phyloP scores from a whole-genome alignment of 75 land plant genomes.

The Gnetum montanum region DNA sequence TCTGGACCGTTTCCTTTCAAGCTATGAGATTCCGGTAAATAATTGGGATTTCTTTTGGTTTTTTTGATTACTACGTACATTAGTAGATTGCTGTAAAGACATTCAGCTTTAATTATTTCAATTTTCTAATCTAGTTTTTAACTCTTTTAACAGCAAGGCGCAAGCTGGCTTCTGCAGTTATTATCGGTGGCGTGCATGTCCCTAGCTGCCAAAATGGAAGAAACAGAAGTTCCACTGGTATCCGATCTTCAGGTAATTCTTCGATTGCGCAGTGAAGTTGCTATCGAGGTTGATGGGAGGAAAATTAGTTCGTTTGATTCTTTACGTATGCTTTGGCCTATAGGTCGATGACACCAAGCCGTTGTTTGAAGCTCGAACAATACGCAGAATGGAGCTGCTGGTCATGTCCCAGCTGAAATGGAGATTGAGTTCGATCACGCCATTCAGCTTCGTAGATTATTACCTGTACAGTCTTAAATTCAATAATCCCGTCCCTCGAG shows the following conservation, averaged over 20 bases:
- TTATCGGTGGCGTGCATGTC: slow-evolving; percentile 63
- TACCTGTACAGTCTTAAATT: slow-evolving; percentile 23
- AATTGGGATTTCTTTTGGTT: background rate
- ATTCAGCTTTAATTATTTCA: background rate
- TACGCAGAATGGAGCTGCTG: slow-evolving; percentile 68
- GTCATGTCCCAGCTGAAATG: slow-evolving; percentile 47
- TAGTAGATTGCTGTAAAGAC: background rate
- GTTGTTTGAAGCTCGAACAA: slow-evolving; percentile 48
- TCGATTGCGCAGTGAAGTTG: background rate
- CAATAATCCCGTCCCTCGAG: slow-evolving; percentile 7
- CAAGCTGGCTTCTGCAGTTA: slow-evolving; percentile 42
- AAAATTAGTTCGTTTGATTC: no score
- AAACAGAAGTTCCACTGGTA: slow-evolving; percentile 61
- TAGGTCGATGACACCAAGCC: slow-evolving; percentile 19
- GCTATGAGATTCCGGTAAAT: slow-evolving; percentile 62
- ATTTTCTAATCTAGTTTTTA: no score
- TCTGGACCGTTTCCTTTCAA: slow-evolving; percentile 70
- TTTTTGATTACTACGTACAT: no score
- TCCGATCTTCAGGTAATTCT: slow-evolving; percentile 53
- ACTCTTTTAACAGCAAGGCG: slow-evolving; percentile 17
- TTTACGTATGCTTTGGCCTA: no score
- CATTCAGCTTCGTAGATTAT: slow-evolving; percentile 43
- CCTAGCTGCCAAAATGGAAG: slow-evolving; percentile 78
- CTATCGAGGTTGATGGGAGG: no score
- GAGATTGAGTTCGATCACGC: slow-evolving; percentile 55